Conservation (phyloP, 768 basidiomycete species). For the Boletus barrowsii region DNA sequence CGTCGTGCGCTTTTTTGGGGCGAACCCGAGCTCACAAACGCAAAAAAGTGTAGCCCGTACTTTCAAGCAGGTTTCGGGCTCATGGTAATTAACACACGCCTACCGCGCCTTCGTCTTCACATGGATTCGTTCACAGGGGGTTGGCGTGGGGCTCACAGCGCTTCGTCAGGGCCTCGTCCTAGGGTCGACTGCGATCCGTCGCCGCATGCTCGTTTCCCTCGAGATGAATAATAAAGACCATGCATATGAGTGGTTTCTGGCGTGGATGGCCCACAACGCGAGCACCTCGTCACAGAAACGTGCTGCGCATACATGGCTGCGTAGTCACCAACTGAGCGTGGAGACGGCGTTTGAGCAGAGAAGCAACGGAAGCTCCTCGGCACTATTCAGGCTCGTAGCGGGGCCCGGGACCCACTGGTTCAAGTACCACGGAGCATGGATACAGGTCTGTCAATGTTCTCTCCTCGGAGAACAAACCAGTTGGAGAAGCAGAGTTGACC, state of each 20-base stretch:
- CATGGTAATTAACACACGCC: slow-evolving; percentile 57
- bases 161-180: slow-evolving; percentile 69
- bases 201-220: slow-evolving; percentile 89
- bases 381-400: slow-evolving; percentile 89
- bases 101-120: background rate
- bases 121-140: slow-evolving; percentile 53
- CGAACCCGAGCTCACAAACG: slow-evolving; percentile 13
- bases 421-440: slow-evolving; percentile 88
- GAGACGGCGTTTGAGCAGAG: slow-evolving; percentile 88
- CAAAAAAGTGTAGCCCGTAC: slow-evolving; percentile 72
- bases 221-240: slow-evolving; percentile 96
- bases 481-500: background rate
- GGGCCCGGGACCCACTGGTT: slow-evolving; percentile 95
- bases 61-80: slow-evolving; percentile 98
- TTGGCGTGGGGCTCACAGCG: slow-evolving; percentile 79
- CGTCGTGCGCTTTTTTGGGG: slow-evolving; percentile 30
- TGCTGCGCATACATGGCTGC: slow-evolving; percentile 44
- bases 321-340: slow-evolving; percentile 91
- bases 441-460: slow-evolving; percentile 60
- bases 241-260: slow-evolving; percentile 93
- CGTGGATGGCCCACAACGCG: slow-evolving; percentile 87
- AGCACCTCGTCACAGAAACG: slow-evolving; percentile 28
- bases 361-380: slow-evolving; percentile 88
- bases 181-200: slow-evolving; percentile 71
- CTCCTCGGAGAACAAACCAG: background rate